Evolutionary conservation across 1,284 basidiomycete genomes (phyloP).

Genomic region (Pseudomicrostroma phylloplanum): DNA sequence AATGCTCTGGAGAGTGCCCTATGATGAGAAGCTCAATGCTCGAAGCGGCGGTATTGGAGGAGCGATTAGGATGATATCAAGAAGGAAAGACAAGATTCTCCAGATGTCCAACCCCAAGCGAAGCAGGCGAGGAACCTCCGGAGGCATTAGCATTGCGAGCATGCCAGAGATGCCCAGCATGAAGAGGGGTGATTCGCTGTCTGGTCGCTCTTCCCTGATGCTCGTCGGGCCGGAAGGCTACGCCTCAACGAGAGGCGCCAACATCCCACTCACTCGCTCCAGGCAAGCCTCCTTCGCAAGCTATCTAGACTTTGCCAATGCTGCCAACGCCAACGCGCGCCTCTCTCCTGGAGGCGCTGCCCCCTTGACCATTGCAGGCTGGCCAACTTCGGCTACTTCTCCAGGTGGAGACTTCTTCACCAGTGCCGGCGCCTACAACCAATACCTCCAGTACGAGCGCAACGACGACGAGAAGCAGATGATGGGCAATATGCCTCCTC

Average conservation of each 20-base stretch:
- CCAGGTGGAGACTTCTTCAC: too few relatives aligned
- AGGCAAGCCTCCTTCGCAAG: conserved; percentile 34
- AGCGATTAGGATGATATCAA: conserved; percentile 30
- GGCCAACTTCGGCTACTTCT: conserved; percentile 14
- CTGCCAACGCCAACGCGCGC: background rate
- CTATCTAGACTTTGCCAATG: conserved; percentile 25
- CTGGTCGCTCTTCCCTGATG: too few relatives aligned
- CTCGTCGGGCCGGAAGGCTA: background rate
- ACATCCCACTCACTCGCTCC: conserved; percentile 28
- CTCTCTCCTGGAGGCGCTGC: conserved; percentile 9
- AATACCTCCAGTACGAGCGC: background rate
- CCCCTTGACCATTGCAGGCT: conserved; percentile 27
- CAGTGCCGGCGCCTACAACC: background rate
- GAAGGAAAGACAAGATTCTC: conserved; percentile 24
- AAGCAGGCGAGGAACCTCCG: too few relatives aligned
- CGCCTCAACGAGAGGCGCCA: conserved; percentile 19
- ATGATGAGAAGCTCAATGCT: conserved; percentile 59
- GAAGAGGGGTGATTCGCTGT: too few relatives aligned
- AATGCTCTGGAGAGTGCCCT: conserved; percentile 70
- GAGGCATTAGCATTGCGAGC: background rate
- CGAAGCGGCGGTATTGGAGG: conserved; percentile 34
- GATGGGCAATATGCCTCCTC: conserved; percentile 37
- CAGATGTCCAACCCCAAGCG: conserved; percentile 25
- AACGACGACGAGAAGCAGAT: conserved; percentile 36
- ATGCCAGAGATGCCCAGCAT: background rate